Evolutionary conservation across 257 asterid species (phyloP).

Genomic region (Leonotis leonurus): DNA sequence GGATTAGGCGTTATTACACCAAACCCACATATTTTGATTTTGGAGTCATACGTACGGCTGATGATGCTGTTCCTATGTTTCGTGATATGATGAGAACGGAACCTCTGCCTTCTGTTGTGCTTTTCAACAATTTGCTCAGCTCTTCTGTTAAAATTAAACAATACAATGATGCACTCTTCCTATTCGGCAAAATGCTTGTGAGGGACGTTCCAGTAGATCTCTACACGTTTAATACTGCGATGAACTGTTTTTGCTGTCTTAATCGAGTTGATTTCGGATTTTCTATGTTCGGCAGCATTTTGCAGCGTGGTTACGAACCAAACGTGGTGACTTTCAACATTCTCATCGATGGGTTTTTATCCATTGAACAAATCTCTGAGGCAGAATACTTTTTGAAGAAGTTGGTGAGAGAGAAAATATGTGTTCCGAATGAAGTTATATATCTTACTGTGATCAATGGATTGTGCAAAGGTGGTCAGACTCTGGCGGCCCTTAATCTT

Average conservation of each 20-base stretch:
- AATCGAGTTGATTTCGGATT: background rate
- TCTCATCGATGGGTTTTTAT: background rate
- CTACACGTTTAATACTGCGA: background rate
- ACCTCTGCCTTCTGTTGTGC: background rate
- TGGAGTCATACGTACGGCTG: background rate
- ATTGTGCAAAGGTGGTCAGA: no score
- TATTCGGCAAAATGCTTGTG: background rate
- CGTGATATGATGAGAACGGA: background rate
- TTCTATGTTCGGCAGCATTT: background rate
- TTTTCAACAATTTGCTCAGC: background rate
- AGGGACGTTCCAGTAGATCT: background rate
- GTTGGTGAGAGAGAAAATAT: background rate
- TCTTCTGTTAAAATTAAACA: background rate
- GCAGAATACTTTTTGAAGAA: background rate
- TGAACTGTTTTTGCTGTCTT: background rate
- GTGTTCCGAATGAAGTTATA: no score
- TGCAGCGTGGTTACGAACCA: background rate
- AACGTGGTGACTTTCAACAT: background rate
- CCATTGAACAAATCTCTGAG: background rate
- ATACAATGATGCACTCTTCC: background rate
- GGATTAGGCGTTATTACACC: no score
- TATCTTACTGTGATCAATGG: no score
- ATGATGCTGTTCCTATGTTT: background rate
- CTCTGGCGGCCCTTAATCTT: no score
- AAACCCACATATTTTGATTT: background rate